phyloP scores from a whole-genome alignment of 225 moss, liverwort and hornwort genomes.

The Neckera pumila region DNA sequence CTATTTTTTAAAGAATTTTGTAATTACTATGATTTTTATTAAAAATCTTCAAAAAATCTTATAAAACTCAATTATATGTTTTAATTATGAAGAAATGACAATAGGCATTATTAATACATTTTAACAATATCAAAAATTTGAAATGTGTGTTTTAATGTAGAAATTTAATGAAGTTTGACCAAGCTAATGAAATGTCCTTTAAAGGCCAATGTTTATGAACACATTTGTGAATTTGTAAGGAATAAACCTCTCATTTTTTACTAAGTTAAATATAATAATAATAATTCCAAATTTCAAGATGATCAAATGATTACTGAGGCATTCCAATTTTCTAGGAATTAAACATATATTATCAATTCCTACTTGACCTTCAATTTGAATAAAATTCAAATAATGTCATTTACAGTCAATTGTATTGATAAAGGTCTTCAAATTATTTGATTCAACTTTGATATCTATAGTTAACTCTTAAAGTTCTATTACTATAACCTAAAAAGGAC shows the following conservation, averaged over 20 bases:
- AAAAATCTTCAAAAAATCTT: too few relatives aligned
- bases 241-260: not conserved
- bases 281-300: not conserved
- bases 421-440: not conserved
- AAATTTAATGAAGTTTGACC: not conserved
- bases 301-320: not conserved
- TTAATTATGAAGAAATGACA: not conserved
- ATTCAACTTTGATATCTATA: not conserved
- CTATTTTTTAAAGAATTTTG: too few relatives aligned
- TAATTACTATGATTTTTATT: too few relatives aligned
- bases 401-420: not conserved
- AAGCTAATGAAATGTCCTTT: too few relatives aligned
- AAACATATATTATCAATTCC: not conserved
- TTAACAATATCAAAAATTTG: not conserved
- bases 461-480: not conserved
- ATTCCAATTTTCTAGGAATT: not conserved
- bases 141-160: not conserved
- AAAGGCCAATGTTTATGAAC: not conserved
- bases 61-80: not conserved
- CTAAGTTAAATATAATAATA: not conserved
- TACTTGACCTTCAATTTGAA: not conserved
- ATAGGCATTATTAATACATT: too few relatives aligned
- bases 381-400: not conserved
- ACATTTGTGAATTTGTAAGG: not conserved
- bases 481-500: not conserved